Percentiles rank a stretch among this genome's conserved stretches.
These are phyloP conservation scores for Rhodotorula kratochvilovae DNA, from an alignment of 768 basidiomycete genomes.

Conservation along the genomic window DNA sequence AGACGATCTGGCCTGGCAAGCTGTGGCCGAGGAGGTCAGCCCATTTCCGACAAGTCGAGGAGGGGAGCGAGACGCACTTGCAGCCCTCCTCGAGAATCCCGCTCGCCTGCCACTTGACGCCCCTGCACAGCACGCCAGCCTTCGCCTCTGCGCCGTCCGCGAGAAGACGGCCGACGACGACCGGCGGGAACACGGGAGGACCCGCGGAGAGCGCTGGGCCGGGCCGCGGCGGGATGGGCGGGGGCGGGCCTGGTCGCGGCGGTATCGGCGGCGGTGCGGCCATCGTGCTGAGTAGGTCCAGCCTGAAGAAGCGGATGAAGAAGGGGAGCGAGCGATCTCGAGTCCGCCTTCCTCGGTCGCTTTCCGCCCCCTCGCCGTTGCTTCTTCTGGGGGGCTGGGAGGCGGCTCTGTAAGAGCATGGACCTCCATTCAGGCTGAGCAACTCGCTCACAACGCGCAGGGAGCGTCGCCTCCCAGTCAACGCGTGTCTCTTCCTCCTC, in stretches of 20 bases:
- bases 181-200: slow-evolving; percentile 15
- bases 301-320: no score
- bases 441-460: no score
- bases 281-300: not conserved
- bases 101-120: slow-evolving; percentile 32
- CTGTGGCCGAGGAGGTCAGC: not conserved
- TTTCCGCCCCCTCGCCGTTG: no score
- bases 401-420: no score
- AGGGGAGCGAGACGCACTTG: slow-evolving; percentile 5
- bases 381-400: no score
- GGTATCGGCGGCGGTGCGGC: slow-evolving; percentile 4
- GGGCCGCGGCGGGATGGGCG: not conserved
- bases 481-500: no score
- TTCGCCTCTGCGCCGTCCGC: not conserved
- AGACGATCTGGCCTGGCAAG: slow-evolving; percentile 4
- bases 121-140: slow-evolving; percentile 5
- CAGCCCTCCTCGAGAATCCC: slow-evolving; percentile 10
- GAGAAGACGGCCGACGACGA: not conserved
- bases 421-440: no score
- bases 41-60: not conserved
- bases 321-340: not conserved
- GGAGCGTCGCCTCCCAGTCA: no score
- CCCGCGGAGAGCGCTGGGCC: not conserved
- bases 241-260: slow-evolving; percentile 3
- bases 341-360: no score